Base-by-base conservation (phyloP, 2,329 filamentous ascomycete species). In the Exophiala lecanii-corni region DNA sequence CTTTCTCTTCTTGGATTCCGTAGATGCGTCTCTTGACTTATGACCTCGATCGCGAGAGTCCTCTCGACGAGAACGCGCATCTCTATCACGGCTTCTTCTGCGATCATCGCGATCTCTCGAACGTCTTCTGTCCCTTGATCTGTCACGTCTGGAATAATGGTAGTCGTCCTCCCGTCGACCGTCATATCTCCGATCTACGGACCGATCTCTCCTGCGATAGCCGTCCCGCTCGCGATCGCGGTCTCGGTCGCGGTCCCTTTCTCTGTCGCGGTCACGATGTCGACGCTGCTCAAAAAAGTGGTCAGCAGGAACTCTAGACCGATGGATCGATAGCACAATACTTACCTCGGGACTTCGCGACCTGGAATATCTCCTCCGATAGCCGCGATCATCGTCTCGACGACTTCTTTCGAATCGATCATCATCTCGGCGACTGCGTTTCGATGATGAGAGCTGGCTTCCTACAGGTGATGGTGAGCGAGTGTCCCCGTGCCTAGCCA, bases 381-480 rank as follows among this genome's bases (percentile, higher is more conserved):
- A 67, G 39, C 62, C 58, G 48, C 71, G 68, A 36, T 64, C 64
- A 60, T 75, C 72, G 58, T 76, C 73, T 55, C 71, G 67, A 31
- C 72, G 65, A 55, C 66, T 71, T 59, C 69, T 67, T 38, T 76
- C 73, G 57, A 70, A 64, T 51, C 73, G 68, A 57, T 72, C 66
- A 62, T 75, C 68, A 55, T 73, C 75, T 65, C 73, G 70, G 59
- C 72, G 70, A 58, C 58, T 67, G 49, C 80, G 78, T 70, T 79
- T 84, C 71, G 80, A 82, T 62, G 81, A 79, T 68, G 80, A 81
- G 68, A 78, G 76, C 64, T 85, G 82, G 76, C 84, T 88, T 80
- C 84, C 85, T 89, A 83, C 81, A 82, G 84, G 84, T 81, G 84
- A 88, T 86, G 86, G 86, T 89, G 86, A 91, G 85, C 86, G 76